Evolutionary conservation across 768 basidiomycete genomes (phyloP), one percentile per base, ranked within the genome.

Genomic region (Tephrocybe rancida): DNA sequence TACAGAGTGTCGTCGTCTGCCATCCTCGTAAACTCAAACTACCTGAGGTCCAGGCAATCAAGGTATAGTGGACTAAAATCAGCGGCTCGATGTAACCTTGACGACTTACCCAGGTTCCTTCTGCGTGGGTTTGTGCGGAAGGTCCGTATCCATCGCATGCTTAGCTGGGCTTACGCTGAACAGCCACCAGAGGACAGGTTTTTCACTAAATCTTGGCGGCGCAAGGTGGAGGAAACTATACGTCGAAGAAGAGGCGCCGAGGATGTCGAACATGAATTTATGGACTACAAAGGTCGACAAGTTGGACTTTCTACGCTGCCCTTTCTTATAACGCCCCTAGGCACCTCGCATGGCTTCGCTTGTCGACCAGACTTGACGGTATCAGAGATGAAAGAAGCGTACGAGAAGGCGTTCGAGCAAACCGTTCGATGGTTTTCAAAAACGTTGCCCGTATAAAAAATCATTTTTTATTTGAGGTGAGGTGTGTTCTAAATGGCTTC

Each of bases 281-380:
- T 67, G 48, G 66, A 67, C 5, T 80, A 78, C 52, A 72, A 73
- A 70, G 78, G 79, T 77, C 18, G 22, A 63, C 50, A 8, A 18
- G 42, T 24, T 21, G 6, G 8, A 21, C 37, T 10, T 32, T 35
- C 30, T 34, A 16, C 9, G 25, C 39, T 26, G 19, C 41, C 39
- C 30, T 45, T 21, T 39, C 10, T 42, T 32, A 37, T 43, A 24
- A 19, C 44, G 6, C 52, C 24, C 2, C 10, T 56, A 79, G 77
- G 74, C 7, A 78, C 77, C 6, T 61, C 71, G 3, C 80, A 81
- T 54, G 78, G 80, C 7, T 81, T 79, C 52, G 76, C 73, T 21
- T 66, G 69, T 10, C 70, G 75, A 10, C 80, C 79, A 3, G 73
- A 77, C 38, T 46, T 76, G 13, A 62, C 61, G 3, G 52, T 71